phyloP scores from a whole-genome alignment of 441 rosid species.

The Breynia disticha region DNA sequence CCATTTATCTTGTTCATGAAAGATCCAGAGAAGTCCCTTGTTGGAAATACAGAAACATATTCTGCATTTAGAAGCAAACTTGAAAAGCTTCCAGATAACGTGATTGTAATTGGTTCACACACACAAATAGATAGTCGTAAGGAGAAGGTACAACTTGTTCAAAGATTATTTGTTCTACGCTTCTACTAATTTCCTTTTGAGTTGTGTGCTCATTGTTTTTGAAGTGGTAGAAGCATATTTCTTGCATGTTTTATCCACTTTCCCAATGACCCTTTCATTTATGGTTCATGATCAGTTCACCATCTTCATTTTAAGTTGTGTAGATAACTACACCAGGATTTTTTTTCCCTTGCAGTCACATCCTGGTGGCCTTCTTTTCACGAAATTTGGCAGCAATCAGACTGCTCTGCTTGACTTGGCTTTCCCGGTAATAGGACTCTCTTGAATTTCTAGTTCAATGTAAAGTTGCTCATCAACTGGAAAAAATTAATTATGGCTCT shows the following conservation, averaged over 20 bases:
- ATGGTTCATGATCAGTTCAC: no score
- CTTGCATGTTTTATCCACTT: not conserved
- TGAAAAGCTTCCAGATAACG: slow-evolving; percentile 60
- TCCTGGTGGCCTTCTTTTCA: slow-evolving; percentile 76
- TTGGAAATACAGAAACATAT: slow-evolving; percentile 52
- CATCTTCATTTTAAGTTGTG: not conserved
- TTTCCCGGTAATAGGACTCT: slow-evolving; percentile 50
- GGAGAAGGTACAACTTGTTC: slow-evolving; percentile 48
- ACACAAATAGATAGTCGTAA: slow-evolving; percentile 59
- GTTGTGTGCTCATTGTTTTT: no score
- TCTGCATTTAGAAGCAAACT: slow-evolving; percentile 51
- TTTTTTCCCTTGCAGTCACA: slow-evolving; percentile 55
- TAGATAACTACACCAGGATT: not conserved
- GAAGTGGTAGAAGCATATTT: no score
- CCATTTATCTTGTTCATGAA: slow-evolving; percentile 75
- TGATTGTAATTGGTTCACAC: slow-evolving; percentile 60
- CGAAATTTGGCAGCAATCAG: slow-evolving; percentile 74
- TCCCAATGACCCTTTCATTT: not conserved
- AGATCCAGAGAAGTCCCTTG: slow-evolving; percentile 74
- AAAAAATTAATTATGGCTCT: no score
- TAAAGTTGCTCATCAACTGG: not conserved
- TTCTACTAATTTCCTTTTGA: not conserved
- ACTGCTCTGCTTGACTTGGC: slow-evolving; percentile 83
- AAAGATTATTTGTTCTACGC: not conserved
- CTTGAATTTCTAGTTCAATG: not conserved